phyloP scores from a whole-genome alignment of 2,329 filamentous ascomycete species.

The Lomentospora prolificans region DNA sequence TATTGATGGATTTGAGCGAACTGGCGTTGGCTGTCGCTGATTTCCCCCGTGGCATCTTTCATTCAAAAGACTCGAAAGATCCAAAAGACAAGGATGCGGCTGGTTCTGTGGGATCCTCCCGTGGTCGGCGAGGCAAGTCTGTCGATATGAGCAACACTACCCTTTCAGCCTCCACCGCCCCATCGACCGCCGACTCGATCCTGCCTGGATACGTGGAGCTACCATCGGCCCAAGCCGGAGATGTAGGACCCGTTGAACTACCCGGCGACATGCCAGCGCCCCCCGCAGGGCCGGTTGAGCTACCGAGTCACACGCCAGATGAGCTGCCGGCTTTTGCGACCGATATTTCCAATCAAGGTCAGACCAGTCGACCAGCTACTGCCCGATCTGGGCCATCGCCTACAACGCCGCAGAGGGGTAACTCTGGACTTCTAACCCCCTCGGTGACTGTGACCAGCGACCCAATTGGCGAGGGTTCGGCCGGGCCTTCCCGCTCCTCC shows the following conservation, averaged over 20 bases:
- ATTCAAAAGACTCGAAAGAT: constrained; percentile 28
- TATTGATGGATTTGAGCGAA: constrained; percentile 73
- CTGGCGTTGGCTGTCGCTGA: constrained; percentile 79
- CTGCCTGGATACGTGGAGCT: constrained; percentile 9
- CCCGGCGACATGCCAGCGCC: not conserved
- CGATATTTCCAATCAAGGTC: not conserved
- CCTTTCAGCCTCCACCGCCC: constrained; percentile 5
- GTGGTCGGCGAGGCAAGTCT: not conserved
- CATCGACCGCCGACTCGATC: constrained; percentile 10
- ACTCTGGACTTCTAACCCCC: not conserved
- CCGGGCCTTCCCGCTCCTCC: not conserved
- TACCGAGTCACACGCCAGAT: not conserved
- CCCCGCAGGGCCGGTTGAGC: not conserved
- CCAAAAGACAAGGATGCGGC: constrained; percentile 19
- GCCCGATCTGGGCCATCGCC: not conserved
- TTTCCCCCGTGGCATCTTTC: constrained; percentile 42
- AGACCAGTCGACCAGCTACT: not conserved
- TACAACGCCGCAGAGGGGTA: not conserved
- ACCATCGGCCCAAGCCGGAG: not conserved
- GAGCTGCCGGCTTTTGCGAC: not conserved
- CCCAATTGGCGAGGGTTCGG: not conserved
- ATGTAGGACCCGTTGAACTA: not conserved
- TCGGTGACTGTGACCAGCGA: constrained; percentile 5
- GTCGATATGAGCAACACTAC: constrained; percentile 7
- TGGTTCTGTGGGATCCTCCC: not conserved